These are phyloP conservation scores for Ochromonas danica DNA, from an alignment of 108 stramenopile genomes.

Conservation along the genomic window DNA sequence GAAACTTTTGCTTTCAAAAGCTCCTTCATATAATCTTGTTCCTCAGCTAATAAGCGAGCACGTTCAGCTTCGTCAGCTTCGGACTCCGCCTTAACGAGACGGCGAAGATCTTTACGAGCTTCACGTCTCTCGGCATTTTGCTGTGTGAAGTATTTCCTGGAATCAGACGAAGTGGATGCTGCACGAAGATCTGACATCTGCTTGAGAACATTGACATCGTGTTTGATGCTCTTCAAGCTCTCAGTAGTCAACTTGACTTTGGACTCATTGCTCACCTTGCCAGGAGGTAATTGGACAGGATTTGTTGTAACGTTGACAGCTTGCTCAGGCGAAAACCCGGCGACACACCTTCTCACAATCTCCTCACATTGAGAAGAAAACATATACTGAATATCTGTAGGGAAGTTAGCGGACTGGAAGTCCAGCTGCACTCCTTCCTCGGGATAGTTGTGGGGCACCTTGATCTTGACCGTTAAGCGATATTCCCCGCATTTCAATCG, in stretches of 20 bases:
- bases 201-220: slow-evolving; percentile 51
- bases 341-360: slow-evolving; percentile 49
- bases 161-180: slow-evolving; percentile 36
- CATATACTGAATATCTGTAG: slow-evolving; percentile 44
- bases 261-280: slow-evolving; percentile 26
- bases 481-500: slow-evolving; percentile 44
- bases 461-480: slow-evolving; percentile 32
- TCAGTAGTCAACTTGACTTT: slow-evolving; percentile 46
- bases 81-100: slow-evolving; percentile 32
- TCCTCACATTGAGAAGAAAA: slow-evolving; percentile 51
- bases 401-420: slow-evolving; percentile 44
- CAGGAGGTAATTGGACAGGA: slow-evolving; percentile 45
- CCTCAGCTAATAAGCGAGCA: slow-evolving; percentile 6
- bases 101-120: slow-evolving; percentile 44
- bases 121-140: slow-evolving; percentile 41
- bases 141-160: slow-evolving; percentile 45
- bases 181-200: slow-evolving; percentile 50
- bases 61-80: slow-evolving; percentile 45
- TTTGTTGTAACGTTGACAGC: slow-evolving; percentile 47
- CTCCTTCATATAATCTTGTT: slow-evolving; percentile 26
- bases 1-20: slow-evolving; percentile 36
- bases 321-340: slow-evolving; percentile 45
- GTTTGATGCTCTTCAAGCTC: slow-evolving; percentile 46
- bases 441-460: slow-evolving; percentile 50
- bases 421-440: slow-evolving; percentile 48